These are phyloP conservation scores for Rauvolfia tetraphylla DNA, from an alignment of 257 asterid species.

Conservation along the genomic window DNA sequence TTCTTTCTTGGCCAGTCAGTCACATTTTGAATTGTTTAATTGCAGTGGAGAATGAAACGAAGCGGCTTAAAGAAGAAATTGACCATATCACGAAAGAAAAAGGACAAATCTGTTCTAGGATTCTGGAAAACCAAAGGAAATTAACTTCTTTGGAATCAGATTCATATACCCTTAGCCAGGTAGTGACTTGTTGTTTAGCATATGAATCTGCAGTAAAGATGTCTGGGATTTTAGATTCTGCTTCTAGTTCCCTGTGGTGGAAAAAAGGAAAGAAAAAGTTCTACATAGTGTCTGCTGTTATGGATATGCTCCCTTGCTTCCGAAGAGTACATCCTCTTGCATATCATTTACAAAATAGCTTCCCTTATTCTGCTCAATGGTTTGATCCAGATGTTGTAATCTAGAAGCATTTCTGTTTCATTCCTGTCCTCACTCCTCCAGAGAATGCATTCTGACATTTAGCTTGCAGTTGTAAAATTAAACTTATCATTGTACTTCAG, in stretches of 20 bases:
- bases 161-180: slow-evolving; percentile 62
- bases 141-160: slow-evolving; percentile 50
- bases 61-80: slow-evolving; percentile 50
- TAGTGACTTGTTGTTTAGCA: slow-evolving; percentile 14
- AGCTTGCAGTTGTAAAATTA: not conserved
- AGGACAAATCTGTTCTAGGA: slow-evolving; percentile 50
- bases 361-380: not conserved
- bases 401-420: not conserved
- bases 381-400: not conserved
- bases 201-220: not conserved
- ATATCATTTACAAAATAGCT: not conserved
- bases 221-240: not conserved
- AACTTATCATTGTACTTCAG: not conserved
- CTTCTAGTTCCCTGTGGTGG: not conserved
- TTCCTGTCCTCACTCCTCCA: not conserved
- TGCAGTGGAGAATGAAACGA: slow-evolving; percentile 62
- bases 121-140: slow-evolving; percentile 63
- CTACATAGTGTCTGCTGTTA: not conserved
- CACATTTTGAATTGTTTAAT: slow-evolving; percentile 10
- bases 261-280: not conserved
- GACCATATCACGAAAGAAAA: slow-evolving; percentile 46
- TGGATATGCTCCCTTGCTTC: slow-evolving; percentile 1
- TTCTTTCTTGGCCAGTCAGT: not conserved
- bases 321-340: not conserved
- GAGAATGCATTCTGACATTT: not conserved